Conservation (phyloP, 1,284 basidiomycete species). For the Moesziomyces aphidis region DNA sequence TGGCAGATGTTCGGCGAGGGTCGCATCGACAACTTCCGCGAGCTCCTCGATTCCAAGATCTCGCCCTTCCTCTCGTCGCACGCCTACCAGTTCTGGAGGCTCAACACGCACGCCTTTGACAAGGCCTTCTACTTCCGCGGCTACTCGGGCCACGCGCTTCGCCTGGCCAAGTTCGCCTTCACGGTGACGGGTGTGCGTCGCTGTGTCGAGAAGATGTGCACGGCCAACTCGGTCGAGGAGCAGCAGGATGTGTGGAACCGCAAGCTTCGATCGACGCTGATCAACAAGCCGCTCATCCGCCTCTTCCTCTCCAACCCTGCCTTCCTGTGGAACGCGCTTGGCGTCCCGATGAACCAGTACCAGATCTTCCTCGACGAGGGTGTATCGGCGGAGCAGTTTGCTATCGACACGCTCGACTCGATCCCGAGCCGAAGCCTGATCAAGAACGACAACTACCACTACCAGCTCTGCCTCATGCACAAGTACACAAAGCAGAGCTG, state of each 20-base stretch:
- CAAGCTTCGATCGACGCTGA: slow-evolving; percentile 75
- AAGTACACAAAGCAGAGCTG: slow-evolving; percentile 78
- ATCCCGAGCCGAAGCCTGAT: slow-evolving; percentile 58
- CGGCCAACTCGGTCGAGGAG: slow-evolving; percentile 73
- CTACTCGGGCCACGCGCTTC: slow-evolving; percentile 75
- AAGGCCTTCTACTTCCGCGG: slow-evolving; percentile 80
- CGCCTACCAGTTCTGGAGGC: slow-evolving; percentile 82
- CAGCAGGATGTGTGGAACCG: slow-evolving; percentile 78
- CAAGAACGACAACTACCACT: slow-evolving; percentile 67
- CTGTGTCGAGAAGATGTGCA: slow-evolving; percentile 75
- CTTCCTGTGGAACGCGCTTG: slow-evolving; percentile 86
- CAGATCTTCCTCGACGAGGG: slow-evolving; percentile 78
- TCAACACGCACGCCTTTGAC: slow-evolving; percentile 76
- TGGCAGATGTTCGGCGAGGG: slow-evolving; percentile 81
- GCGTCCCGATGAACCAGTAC: slow-evolving; percentile 81
- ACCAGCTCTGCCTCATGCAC: slow-evolving; percentile 73
- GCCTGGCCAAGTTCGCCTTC: slow-evolving; percentile 77
- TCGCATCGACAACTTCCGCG: slow-evolving; percentile 75
- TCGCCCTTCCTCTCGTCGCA: slow-evolving; percentile 80
- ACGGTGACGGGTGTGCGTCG: slow-evolving; percentile 74
- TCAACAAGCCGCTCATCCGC: slow-evolving; percentile 76
- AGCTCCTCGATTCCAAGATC: slow-evolving; percentile 76
- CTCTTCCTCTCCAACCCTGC: slow-evolving; percentile 71
- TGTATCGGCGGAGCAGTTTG: slow-evolving; percentile 67
- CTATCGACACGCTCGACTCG: slow-evolving; percentile 67